Evolutionary conservation across 805 yeast genomes (phyloP), one percentile per base, ranked within the genome.

Genomic region (Spathaspora hagerdaliae): DNA sequence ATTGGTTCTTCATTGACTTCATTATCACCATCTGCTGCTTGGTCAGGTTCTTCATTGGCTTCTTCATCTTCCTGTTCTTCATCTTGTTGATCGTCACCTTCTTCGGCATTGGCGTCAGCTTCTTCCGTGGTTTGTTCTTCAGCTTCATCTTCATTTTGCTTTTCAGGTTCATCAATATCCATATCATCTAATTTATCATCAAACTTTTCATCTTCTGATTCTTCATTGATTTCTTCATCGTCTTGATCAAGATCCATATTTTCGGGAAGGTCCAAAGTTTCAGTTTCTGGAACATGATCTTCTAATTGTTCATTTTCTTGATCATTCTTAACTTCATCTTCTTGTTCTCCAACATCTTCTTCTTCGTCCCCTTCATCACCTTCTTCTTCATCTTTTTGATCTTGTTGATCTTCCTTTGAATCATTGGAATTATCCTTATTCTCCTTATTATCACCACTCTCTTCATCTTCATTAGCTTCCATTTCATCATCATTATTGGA

Each of bases 161-260:
- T 53, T 27, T 63, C 66, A 7, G 68, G 74, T 8, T 51, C 61
- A 40, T 60, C 46, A 13, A 31, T 64, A 3, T 55, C 64, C 51
- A 50, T 53, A 10, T 62, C 71, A 26, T 61, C 67, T 3, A 48
- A 43, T 7, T 39, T 39, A 9, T 39, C 41, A 39, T 39, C 41
- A 31, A 39, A 39, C 5, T 39, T 33, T 12, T 50, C 55, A 13
- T 63, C 67, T 1, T 69, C 75, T 12, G 72, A 75, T 1, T 69
- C 75, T n/a, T 72, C 75, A 1, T 67, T 77, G 1, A 71, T 79
- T n/a, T 60, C 66, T 9, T 55, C 63, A 2, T 82, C 83, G 24
- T 79, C 95, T n/a, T 83, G 82, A 58, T 92, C 98, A 29, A 92
- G 70, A 54, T 92, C 82, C 74, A 92, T 79, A 56, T 91, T 96